phyloP scores from a whole-genome alignment of 2,329 filamentous ascomycete genomes.

The Trichoderma endophyticum region DNA sequence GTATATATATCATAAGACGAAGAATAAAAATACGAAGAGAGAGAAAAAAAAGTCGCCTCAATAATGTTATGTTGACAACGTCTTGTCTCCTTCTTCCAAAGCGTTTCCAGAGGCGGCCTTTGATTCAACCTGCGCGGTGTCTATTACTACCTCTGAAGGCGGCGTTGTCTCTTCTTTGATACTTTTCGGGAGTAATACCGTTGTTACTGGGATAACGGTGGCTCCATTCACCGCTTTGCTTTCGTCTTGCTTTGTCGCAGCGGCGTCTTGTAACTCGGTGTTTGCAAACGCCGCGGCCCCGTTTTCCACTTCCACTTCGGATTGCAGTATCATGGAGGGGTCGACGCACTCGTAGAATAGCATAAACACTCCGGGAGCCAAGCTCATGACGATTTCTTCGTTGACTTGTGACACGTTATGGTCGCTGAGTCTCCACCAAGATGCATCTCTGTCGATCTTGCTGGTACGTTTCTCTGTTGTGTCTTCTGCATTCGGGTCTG shows the following conservation, averaged over 20 bases:
- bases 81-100: not conserved
- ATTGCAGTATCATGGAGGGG: constrained; percentile 43
- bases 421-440: constrained; percentile 92
- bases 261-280: not conserved
- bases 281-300: constrained; percentile 26
- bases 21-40: not conserved
- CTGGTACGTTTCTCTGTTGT: not conserved
- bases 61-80: not conserved
- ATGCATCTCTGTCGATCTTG: constrained; percentile 25
- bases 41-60: not conserved
- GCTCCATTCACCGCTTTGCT: not conserved
- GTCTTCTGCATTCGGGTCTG: not conserved
- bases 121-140: not conserved
- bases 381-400: constrained; percentile 68
- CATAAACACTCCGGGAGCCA: constrained; percentile 85
- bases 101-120: not conserved
- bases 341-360: constrained; percentile 85
- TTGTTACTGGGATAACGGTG: not conserved
- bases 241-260: not conserved
- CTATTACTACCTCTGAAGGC: not conserved
- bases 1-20: not conserved
- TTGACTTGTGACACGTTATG: constrained; percentile 74
- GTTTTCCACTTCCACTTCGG: constrained; percentile 26
- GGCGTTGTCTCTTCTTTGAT: not conserved
- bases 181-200: not conserved